Percentiles rank a stretch among this genome's conserved stretches.
These are phyloP conservation scores for Wallacemonas sp. DNA, from an alignment of 208 protist genomes.

Conservation along the genomic window DNA sequence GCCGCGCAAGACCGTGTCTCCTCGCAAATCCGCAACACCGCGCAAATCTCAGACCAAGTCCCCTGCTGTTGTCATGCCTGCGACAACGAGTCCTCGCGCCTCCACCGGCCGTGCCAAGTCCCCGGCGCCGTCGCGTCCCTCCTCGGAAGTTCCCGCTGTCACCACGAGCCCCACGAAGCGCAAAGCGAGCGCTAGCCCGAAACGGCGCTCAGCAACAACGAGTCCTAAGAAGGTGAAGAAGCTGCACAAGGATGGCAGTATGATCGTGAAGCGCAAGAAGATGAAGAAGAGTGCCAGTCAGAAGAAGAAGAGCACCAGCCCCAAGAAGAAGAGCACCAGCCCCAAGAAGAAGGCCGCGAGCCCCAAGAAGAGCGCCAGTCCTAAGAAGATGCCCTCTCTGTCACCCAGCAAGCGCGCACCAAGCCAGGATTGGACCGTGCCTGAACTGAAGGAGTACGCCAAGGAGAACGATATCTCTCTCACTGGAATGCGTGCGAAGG, in stretches of 20 bases:
- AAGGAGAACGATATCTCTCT: conserved; percentile 58
- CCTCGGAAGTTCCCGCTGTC: conserved; percentile 9
- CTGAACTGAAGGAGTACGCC: conserved; percentile 62
- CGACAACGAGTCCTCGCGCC: not conserved
- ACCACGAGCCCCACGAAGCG: conserved; percentile 7
- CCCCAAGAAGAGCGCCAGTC: conserved; percentile 10
- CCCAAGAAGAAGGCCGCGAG: conserved; percentile 9
- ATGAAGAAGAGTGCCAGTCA: conserved; percentile 8
- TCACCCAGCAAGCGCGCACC: conserved; percentile 29
- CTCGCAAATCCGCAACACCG: conserved; percentile 3
- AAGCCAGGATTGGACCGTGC: conserved; percentile 64
- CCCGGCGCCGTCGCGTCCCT: conserved; percentile 6
- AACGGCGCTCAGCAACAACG: not conserved
- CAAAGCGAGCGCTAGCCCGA: not conserved
- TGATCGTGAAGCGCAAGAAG: conserved; percentile 12
- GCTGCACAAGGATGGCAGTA: conserved; percentile 9
- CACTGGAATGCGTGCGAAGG: conserved; percentile 43
- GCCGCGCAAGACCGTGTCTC: not conserved
- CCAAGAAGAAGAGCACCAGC: conserved; percentile 3
- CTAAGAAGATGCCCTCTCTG: conserved; percentile 17
- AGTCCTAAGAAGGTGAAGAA: conserved; percentile 11
- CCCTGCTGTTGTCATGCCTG: not conserved
- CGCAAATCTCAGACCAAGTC: conserved; percentile 2
- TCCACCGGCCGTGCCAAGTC: conserved; percentile 16
- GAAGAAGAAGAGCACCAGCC: conserved; percentile 3